phyloP scores from a whole-genome alignment of 2,329 filamentous ascomycete species.

The Aaosphaeria arxii region DNA sequence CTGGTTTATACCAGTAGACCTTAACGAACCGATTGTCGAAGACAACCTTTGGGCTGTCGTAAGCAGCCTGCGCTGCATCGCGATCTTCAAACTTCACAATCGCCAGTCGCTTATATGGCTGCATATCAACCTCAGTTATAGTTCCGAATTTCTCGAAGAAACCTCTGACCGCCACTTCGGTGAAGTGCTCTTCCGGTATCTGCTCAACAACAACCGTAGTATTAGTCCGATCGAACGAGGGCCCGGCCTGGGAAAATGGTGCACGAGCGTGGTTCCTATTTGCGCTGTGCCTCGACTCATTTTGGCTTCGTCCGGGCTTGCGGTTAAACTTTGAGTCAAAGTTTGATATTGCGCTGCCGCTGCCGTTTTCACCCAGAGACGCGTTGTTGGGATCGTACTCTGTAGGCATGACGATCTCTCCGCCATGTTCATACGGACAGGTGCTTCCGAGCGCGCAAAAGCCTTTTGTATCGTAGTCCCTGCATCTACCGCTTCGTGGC shows the following conservation, averaged over 20 bases:
- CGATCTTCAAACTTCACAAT: conserved; percentile 67
- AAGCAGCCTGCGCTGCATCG: conserved; percentile 66
- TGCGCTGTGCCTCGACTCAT: conserved; percentile 8
- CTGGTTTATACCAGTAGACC: conserved; percentile 69
- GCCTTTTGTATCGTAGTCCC: conserved; percentile 70
- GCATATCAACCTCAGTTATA: conserved; percentile 63
- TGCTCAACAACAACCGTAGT: conserved; percentile 73
- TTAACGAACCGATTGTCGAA: conserved; percentile 87
- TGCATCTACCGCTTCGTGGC: conserved; percentile 51
- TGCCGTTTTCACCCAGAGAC: conserved; percentile 30
- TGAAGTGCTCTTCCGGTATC: conserved; percentile 70
- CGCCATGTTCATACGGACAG: conserved; percentile 69
- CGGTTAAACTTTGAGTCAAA: no score
- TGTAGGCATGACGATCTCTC: conserved; percentile 46
- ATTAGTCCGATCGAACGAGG: conserved; percentile 60
- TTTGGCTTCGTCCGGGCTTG: neutral
- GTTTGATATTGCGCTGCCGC: conserved; percentile 8
- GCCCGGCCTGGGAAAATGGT: conserved; percentile 63
- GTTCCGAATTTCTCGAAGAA: conserved; percentile 74
- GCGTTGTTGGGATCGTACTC: conserved; percentile 62
- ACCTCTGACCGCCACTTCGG: conserved; percentile 60
- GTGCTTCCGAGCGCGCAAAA: conserved; percentile 66
- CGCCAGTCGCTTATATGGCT: conserved; percentile 64
- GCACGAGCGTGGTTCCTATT: conserved; percentile 34
- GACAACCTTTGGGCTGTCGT: conserved; percentile 73